These are phyloP conservation scores for Geotrichum citri-aurantii DNA, from an alignment of 1,139 yeast species.

Conservation along the genomic window DNA sequence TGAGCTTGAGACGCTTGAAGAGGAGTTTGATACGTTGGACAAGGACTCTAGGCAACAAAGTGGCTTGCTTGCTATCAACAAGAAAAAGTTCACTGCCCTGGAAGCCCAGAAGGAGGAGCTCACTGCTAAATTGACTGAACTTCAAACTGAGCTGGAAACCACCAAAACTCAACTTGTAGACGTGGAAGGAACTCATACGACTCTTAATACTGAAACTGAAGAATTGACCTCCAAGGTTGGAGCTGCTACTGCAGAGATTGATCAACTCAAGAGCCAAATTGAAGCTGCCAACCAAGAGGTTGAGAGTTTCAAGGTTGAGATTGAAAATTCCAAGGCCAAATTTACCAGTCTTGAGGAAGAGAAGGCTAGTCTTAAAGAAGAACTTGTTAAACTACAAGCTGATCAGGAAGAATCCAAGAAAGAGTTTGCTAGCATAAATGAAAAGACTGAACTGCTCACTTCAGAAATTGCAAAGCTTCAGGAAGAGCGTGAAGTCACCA, in stretches of 20 bases:
- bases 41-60: slow-evolving; percentile 54
- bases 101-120: slow-evolving; percentile 43
- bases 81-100: slow-evolving; percentile 60
- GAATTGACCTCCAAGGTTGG: background rate
- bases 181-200: background rate
- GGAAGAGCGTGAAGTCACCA: background rate
- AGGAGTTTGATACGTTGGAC: slow-evolving; percentile 47
- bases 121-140: slow-evolving; percentile 23
- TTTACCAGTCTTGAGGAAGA: background rate
- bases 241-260: background rate
- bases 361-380: background rate
- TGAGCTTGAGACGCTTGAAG: slow-evolving; percentile 54
- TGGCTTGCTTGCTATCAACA: slow-evolving; percentile 58
- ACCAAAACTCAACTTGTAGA: slow-evolving; percentile 36
- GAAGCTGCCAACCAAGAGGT: background rate
- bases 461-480: background rate
- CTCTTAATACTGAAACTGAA: background rate
- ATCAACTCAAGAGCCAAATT: background rate
- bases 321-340: background rate
- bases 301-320: background rate
- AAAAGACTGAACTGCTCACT: background rate
- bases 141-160: slow-evolving; percentile 39
- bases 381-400: background rate
- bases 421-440: background rate
- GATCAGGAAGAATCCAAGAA: background rate